Evolutionary conservation across 768 basidiomycete species (phyloP).

Genomic region (Clavaria fumosa): DNA sequence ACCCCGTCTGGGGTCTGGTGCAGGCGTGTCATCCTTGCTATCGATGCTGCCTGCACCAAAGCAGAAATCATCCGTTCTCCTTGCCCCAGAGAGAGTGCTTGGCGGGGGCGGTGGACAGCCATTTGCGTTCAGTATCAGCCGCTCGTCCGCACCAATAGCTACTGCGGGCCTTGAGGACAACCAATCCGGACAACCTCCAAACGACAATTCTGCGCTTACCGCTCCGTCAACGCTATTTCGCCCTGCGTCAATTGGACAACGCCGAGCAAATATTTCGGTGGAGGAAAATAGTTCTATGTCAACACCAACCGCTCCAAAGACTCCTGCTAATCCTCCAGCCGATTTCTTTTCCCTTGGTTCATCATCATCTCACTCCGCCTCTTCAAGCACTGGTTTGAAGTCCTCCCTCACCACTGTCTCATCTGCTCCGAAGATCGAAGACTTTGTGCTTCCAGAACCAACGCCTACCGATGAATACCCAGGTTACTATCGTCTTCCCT

Average conservation of each 20-base stretch:
- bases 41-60: constrained; percentile 68
- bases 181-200: too few species aligned
- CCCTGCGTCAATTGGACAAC: constrained; percentile 44
- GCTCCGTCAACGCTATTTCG: constrained; percentile 25
- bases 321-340: constrained; percentile 21
- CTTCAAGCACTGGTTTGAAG: constrained; percentile 9
- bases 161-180: constrained; percentile 1
- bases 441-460: constrained; percentile 59
- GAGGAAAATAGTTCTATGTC: constrained; percentile 23
- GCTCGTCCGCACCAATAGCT: constrained; percentile 10
- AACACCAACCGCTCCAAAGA: constrained; percentile 4
- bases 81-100: constrained; percentile 37
- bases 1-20: constrained; percentile 34
- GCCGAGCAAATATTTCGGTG: constrained; percentile 41
- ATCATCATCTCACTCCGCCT: background rate
- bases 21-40: constrained; percentile 48
- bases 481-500: constrained; percentile 75
- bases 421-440: constrained; percentile 54
- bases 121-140: constrained; percentile 36
- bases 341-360: constrained; percentile 52
- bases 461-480: constrained; percentile 65
- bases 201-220: too few species aligned
- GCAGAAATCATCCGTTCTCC: constrained; percentile 29
- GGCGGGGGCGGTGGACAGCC: constrained; percentile 49
- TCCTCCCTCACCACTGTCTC: constrained; percentile 24